A percentile compares a stretch with the other conserved stretches of the same genome.
phyloP scores from a whole-genome alignment of 768 basidiomycete genomes.

The Pilatotrama ljubarskyi region DNA sequence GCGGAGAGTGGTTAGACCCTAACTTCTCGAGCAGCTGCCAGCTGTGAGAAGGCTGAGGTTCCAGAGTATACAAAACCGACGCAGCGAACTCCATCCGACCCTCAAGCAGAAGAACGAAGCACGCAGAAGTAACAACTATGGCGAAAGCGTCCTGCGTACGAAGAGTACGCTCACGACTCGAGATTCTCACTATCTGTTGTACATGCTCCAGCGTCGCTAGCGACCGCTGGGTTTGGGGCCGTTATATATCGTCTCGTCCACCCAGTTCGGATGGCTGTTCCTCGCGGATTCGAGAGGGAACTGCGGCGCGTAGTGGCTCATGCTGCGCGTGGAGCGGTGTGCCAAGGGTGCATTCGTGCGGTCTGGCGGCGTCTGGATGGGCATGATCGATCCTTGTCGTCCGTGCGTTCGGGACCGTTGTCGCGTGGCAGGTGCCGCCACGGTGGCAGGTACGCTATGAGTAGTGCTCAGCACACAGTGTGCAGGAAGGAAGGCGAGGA shows the following conservation, averaged over 20 bases:
- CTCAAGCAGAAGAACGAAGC: not conserved
- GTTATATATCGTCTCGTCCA: slow-evolving; percentile 47
- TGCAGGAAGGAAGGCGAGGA: too few species aligned
- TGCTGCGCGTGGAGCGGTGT: not conserved
- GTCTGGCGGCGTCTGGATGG: slow-evolving; percentile 8
- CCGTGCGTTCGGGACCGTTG: slow-evolving; percentile 1
- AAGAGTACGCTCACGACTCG: not conserved
- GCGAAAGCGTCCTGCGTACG: slow-evolving; percentile 5
- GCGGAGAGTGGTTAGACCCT: too few species aligned
- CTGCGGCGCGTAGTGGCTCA: slow-evolving; percentile 19
- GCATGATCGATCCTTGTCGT: slow-evolving; percentile 12
- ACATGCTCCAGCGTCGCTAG: not conserved
- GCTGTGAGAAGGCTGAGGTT: too few species aligned
- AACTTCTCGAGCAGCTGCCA: too few species aligned
- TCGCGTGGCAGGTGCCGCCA: not conserved
- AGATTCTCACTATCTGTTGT: not conserved
- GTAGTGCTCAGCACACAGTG: not conserved
- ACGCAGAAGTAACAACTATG: not conserved
- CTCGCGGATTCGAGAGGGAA: slow-evolving; percentile 11
- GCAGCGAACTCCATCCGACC: not conserved
- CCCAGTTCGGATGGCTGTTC: slow-evolving; percentile 36
- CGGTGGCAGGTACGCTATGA: not conserved
- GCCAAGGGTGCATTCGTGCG: slow-evolving; percentile 7
- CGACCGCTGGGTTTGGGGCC: slow-evolving; percentile 22
- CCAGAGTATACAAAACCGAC: not conserved